phyloP scores from a whole-genome alignment of 345 rosid species.

The Hibiscus tridactylites region DNA sequence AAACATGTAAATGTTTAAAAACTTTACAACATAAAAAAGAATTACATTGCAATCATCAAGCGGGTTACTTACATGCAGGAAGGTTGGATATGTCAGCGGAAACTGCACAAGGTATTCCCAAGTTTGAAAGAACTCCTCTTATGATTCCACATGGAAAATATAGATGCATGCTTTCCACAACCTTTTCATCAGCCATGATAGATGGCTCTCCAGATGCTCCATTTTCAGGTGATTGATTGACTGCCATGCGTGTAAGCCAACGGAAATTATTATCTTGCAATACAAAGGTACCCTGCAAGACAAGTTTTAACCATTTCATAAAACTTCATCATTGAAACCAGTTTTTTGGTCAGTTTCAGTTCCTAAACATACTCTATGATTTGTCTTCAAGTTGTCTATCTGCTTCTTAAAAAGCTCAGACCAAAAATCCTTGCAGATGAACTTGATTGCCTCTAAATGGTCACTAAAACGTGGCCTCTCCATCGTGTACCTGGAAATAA shows the following conservation, averaged over 20 bases:
- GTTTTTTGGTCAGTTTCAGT: neutral
- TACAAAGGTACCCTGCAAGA: constrained; percentile 89
- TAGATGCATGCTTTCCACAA: constrained; percentile 74
- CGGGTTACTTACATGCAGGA: constrained; percentile 69
- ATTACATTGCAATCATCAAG: neutral
- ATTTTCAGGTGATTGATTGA: constrained; percentile 48
- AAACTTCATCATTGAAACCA: neutral
- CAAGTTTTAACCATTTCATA: neutral
- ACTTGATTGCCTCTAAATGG: constrained; percentile 94
- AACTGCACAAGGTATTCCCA: constrained; percentile 95
- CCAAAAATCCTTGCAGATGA: constrained; percentile 99
- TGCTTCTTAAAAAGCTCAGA: constrained; percentile 96
- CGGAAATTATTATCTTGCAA: constrained; percentile 91
- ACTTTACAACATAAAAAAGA: neutral
- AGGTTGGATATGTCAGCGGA: constrained; percentile 92
- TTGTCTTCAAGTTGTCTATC: constrained; percentile 94
- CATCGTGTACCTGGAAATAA: constrained; percentile 67
- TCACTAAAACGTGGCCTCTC: constrained; percentile 88
- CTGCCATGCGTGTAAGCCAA: constrained; percentile 74
- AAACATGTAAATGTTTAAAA: neutral
- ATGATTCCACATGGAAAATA: constrained; percentile 97
- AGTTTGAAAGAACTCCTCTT: constrained; percentile 90
- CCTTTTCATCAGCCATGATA: constrained; percentile 47
- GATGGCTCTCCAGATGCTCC: constrained; percentile 43
- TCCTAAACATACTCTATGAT: constrained; percentile 55